phyloP scores from a whole-genome alignment of 2,329 filamentous ascomycete genomes.

The Neofusicoccum kwambonambiense region DNA sequence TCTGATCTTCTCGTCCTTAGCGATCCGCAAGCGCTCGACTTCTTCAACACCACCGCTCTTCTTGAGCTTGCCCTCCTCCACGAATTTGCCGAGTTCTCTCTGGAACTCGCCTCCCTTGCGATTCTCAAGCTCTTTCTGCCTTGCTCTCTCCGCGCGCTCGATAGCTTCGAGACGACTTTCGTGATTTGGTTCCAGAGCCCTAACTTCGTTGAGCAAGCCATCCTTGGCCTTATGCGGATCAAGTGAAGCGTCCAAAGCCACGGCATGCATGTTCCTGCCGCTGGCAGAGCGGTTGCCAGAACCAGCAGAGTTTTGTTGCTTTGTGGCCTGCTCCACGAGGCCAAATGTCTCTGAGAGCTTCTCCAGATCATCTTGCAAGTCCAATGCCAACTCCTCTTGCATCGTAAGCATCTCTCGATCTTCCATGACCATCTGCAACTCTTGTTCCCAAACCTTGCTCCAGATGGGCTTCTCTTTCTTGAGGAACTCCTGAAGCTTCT shows the following conservation, averaged over 20 bases:
- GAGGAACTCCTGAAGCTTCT: slow-evolving; percentile 91
- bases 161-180: slow-evolving; percentile 92
- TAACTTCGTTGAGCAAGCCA: slow-evolving; percentile 85
- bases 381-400: slow-evolving; percentile 91
- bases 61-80: slow-evolving; percentile 87
- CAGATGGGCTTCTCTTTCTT: slow-evolving; percentile 90
- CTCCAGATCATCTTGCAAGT: slow-evolving; percentile 90
- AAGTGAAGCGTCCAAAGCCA: slow-evolving; percentile 46
- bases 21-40: slow-evolving; percentile 77
- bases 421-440: slow-evolving; percentile 92
- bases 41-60: slow-evolving; percentile 96
- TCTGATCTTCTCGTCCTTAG: slow-evolving; percentile 82
- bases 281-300: slow-evolving; percentile 52
- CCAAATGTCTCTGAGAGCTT: slow-evolving; percentile 92
- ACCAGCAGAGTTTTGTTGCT: slow-evolving; percentile 84
- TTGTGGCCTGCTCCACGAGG: slow-evolving; percentile 95
- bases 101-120: slow-evolving; percentile 74
- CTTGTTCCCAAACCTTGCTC: slow-evolving; percentile 99
- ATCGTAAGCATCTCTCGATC: slow-evolving; percentile 92
- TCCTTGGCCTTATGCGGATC: slow-evolving; percentile 86
- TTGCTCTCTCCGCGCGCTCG: slow-evolving; percentile 88
- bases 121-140: slow-evolving; percentile 82
- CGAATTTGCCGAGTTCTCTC: slow-evolving; percentile 81
- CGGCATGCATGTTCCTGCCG: slow-evolving; percentile 34
- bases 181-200: slow-evolving; percentile 91